A percentile compares a stretch with the other conserved stretches of the same genome.
phyloP scores from a whole-genome alignment of 225 moss, liverwort and hornwort genomes.

The Physcomitrellopsis africana region DNA sequence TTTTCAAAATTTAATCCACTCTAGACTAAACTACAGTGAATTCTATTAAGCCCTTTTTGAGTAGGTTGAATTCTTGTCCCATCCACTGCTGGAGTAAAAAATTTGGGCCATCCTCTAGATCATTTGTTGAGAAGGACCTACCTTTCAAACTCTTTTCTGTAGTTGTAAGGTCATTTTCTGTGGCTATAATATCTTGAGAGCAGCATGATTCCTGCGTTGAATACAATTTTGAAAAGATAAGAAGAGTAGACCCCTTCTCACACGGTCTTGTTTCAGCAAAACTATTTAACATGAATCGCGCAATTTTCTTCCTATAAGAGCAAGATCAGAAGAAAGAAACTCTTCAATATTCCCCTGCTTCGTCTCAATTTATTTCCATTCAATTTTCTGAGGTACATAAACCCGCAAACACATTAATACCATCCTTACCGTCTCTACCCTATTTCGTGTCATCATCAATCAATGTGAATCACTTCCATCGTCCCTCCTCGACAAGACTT shows the following conservation, averaged over 20 bases:
- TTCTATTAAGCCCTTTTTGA: not conserved
- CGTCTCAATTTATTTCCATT: not conserved
- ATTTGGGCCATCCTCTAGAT: not conserved
- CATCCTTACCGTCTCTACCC: not conserved
- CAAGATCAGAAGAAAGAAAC: not conserved
- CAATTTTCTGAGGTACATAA: too few species aligned
- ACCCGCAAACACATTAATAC: not conserved
- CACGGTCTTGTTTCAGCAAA: not conserved
- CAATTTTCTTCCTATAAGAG: not conserved
- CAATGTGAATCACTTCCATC: not conserved
- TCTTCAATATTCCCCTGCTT: not conserved
- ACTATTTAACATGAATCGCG: conserved; percentile 2
- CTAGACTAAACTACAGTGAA: conserved; percentile 3
- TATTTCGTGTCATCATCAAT: not conserved
- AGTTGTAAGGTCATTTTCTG: conserved; percentile 28
- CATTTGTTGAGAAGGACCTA: conserved; percentile 11
- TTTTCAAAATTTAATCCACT: conserved; percentile 4
- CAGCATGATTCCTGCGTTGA: conserved; percentile 37
- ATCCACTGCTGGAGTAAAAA: not conserved
- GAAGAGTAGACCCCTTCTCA: conserved; percentile 1
- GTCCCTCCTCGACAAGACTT: not conserved
- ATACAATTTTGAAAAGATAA: conserved; percentile 9
- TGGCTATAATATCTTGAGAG: conserved; percentile 30
- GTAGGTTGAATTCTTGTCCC: conserved; percentile 1
- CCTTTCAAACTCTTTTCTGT: conserved; percentile 43